Evolutionary conservation across 2,329 filamentous ascomycete genomes (phyloP).

Genomic region (Stachybotrys elegans): DNA sequence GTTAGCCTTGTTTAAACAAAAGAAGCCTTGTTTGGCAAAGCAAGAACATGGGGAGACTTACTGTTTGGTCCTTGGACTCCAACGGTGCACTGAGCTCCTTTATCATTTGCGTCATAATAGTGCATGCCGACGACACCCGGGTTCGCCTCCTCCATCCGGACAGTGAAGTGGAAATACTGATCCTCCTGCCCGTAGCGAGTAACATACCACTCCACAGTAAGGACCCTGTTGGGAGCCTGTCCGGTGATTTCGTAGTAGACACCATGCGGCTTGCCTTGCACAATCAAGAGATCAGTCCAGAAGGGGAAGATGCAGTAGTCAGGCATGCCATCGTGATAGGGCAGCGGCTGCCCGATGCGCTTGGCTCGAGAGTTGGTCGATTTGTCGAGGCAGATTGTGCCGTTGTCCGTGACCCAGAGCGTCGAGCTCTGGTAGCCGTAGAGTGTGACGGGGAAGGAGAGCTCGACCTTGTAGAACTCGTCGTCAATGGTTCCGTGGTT

Average conservation of each 20-base stretch:
- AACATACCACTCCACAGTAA: constrained; percentile 1
- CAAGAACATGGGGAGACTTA: background rate
- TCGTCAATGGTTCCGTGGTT: background rate
- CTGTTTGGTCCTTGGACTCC: constrained; percentile 1
- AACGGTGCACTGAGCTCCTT: background rate
- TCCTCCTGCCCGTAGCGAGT: constrained; percentile 1
- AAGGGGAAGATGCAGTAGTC: constrained; percentile 2
- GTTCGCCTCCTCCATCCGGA: background rate
- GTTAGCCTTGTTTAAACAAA: background rate
- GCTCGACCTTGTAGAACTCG: background rate
- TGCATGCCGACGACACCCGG: background rate
- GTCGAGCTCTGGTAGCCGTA: constrained; percentile 1
- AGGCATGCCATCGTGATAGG: background rate
- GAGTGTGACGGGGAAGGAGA: background rate
- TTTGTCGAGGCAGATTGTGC: constrained; percentile 1
- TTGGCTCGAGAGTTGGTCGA: background rate
- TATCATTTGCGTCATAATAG: constrained; percentile 1
- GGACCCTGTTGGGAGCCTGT: background rate
- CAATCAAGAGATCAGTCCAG: constrained; percentile 1
- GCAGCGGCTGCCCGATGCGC: background rate
- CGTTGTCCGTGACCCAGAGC: constrained; percentile 2
- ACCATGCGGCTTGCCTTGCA: background rate
- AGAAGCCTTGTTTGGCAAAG: too few species aligned
- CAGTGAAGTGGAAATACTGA: constrained; percentile 3
- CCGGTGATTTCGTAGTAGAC: constrained; percentile 2